phyloP scores from a whole-genome alignment of 192 early-diverging fungal species.

The Gonapodya prolifera region DNA sequence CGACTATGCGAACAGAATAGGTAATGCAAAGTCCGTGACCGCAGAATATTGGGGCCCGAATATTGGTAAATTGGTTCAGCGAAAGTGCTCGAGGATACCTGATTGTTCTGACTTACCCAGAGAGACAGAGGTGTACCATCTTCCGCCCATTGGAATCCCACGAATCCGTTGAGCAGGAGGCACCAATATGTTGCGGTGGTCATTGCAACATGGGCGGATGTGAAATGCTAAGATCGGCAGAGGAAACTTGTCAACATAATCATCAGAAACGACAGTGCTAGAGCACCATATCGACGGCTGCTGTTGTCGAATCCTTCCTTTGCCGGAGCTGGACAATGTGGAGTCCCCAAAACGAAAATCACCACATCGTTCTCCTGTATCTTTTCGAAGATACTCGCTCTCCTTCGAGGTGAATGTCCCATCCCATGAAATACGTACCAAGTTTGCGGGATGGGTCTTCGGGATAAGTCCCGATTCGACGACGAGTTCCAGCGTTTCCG shows the following conservation, averaged over 20 bases:
- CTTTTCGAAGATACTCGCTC: too few relatives aligned
- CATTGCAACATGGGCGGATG: conserved; percentile 65
- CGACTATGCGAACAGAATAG: conserved; percentile 31
- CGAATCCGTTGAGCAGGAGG: conserved; percentile 85
- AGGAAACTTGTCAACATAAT: too few relatives aligned
- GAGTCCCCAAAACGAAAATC: too few relatives aligned
- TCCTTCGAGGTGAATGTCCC: too few relatives aligned
- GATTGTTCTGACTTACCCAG: conserved; percentile 55
- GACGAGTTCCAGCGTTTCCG: conserved; percentile 77
- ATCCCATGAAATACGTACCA: too few relatives aligned
- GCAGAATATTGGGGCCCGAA: not conserved
- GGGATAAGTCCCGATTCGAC: conserved; percentile 88
- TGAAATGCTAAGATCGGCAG: conserved; percentile 52
- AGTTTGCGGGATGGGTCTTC: conserved; percentile 57
- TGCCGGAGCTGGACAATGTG: too few relatives aligned
- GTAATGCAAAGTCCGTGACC: conserved; percentile 2
- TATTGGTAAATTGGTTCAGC: not conserved
- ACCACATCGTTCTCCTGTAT: too few relatives aligned
- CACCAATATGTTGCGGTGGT: conserved; percentile 84
- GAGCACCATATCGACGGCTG: too few relatives aligned
- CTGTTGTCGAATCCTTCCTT: too few relatives aligned
- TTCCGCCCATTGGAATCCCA: conserved; percentile 94
- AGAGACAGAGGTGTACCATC: conserved; percentile 88
- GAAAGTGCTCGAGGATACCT: conserved; percentile 1
- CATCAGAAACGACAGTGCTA: too few relatives aligned